Evolutionary conservation across 164 flowering plant species (phyloP).

Genomic region (grape (Vitis vinifera)): ASM3070453v1 NC_081817.1:1309001-1309500

Average conservation of each 20-base stretch:
- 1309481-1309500: too few relatives aligned
- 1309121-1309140: constrained; percentile 21
- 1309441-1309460: too few relatives aligned
- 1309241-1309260: constrained; percentile 34
- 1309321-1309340: constrained; percentile 8
- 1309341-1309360: neutral
- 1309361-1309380: too few relatives aligned
- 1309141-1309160: constrained; percentile 49
- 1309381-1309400: neutral
- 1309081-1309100: neutral
- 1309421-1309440: too few relatives aligned
- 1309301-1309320: constrained; percentile 28
- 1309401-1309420: neutral
- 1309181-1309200: constrained; percentile 43
- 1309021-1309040: constrained; percentile 17
- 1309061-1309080: constrained; percentile 7
- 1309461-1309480: too few relatives aligned
- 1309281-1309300: constrained; percentile 29
- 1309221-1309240: constrained; percentile 29
- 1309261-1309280: constrained; percentile 28
- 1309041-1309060: constrained; percentile 12
- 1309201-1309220: constrained; percentile 42
- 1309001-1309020: constrained; percentile 16
- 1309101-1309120: neutral
- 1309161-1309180: neutral